Percentiles rank a stretch among this genome's conserved stretches.
Evolutionary conservation across 2,329 filamentous ascomycete genomes (phyloP).

Genomic region (Sordariomycetes sp.): DNA sequence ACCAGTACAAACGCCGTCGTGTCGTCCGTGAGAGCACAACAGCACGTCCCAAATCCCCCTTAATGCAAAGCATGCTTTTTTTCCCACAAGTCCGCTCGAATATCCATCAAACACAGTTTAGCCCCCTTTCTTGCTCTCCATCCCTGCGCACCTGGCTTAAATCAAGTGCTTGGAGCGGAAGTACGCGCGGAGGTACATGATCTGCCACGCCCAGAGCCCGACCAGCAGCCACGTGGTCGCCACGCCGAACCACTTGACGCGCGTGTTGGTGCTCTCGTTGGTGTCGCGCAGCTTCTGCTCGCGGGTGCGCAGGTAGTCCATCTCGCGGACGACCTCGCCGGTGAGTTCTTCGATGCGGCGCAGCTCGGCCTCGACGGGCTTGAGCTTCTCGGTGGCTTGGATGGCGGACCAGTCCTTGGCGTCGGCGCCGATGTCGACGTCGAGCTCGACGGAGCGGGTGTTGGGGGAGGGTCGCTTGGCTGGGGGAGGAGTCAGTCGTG

Average conservation of each 20-base stretch:
- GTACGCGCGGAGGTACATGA: slow-evolving; percentile 94
- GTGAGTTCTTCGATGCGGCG: slow-evolving; percentile 88
- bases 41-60: neutral
- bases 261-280: slow-evolving; percentile 98
- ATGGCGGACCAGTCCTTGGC: slow-evolving; percentile 98
- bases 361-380: slow-evolving; percentile 91
- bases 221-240: slow-evolving; percentile 87
- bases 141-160: slow-evolving; percentile 13
- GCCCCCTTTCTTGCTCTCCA: neutral
- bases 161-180: slow-evolving; percentile 57
- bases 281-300: slow-evolving; percentile 97
- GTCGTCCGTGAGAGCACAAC: slow-evolving; percentile 7
- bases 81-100: neutral
- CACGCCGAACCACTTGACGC: slow-evolving; percentile 98
- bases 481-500: slow-evolving; percentile 8
- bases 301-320: slow-evolving; percentile 85
- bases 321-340: slow-evolving; percentile 79
- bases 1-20: slow-evolving; percentile 15
- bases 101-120: no score
- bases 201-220: slow-evolving; percentile 89
- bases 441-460: slow-evolving; percentile 72
- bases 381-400: slow-evolving; percentile 93
- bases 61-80: no score
- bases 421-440: slow-evolving; percentile 93
- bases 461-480: slow-evolving; percentile 34